A percentile compares a stretch with the other conserved stretches of the same genome.
Evolutionary conservation across 306 rosid genomes (phyloP).

Genomic region (Fagus crenata): DNA sequence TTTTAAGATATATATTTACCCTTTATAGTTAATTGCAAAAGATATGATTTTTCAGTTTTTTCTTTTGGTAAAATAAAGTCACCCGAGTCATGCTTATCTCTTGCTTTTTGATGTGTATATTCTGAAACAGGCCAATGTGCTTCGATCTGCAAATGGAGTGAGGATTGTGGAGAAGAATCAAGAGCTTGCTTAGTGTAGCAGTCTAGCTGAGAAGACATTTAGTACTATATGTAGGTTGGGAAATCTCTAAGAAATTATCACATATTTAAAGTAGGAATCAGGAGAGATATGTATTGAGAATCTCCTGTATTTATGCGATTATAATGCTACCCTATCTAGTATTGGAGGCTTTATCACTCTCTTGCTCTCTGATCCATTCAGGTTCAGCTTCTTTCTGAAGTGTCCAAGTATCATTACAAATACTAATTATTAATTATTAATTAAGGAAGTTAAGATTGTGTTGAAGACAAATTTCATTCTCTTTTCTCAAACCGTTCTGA

Average conservation of each 20-base stretch:
- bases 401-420: not conserved
- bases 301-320: constrained; percentile 6
- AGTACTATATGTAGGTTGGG: constrained; percentile 3
- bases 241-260: constrained; percentile 7
- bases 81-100: not conserved
- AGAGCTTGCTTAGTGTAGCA: constrained; percentile 33
- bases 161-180: constrained; percentile 89
- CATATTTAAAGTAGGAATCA: not conserved
- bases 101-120: not conserved
- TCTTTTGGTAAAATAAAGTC: not conserved
- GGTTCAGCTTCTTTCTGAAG: not conserved
- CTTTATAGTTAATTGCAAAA: not conserved
- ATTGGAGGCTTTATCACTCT: not conserved
- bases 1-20: not conserved
- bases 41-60: not conserved
- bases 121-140: constrained; percentile 64
- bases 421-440: no score
- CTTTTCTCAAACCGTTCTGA: no score
- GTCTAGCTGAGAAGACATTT: constrained; percentile 13
- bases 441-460: not conserved
- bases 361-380: not conserved
- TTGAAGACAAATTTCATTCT: no score
- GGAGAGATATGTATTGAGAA: constrained; percentile 23
- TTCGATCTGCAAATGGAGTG: constrained; percentile 86
- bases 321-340: not conserved